Conservation (phyloP, 129 eudicot genomes). For the Artemisia tridentata region DNA sequence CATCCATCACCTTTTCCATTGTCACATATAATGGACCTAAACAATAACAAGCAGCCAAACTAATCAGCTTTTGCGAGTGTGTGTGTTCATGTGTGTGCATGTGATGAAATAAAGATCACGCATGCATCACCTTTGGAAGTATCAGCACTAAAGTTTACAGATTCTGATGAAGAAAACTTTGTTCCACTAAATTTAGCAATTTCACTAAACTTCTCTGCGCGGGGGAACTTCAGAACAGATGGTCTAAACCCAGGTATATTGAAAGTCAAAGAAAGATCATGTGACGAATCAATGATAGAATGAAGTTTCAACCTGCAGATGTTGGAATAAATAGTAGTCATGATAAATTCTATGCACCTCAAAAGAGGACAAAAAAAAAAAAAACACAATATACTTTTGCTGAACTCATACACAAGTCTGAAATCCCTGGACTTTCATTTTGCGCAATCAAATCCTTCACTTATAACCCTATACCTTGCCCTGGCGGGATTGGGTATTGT, state of each 20-base stretch:
- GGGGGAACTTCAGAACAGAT: slow-evolving; percentile 73
- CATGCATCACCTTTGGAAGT: slow-evolving; percentile 44
- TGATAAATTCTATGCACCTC: slow-evolving; percentile 22
- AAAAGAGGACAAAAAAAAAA: neutral
- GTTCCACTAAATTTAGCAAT: slow-evolving; percentile 83
- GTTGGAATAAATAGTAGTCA: slow-evolving; percentile 42
- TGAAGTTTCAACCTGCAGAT: slow-evolving; percentile 84
- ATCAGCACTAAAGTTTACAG: slow-evolving; percentile 54
- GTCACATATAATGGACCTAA: slow-evolving; percentile 73
- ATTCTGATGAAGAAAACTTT: slow-evolving; percentile 69
- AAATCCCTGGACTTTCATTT: too few species aligned
- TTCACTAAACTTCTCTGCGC: slow-evolving; percentile 73
- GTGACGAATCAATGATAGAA: slow-evolving; percentile 90
- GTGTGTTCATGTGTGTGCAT: neutral
- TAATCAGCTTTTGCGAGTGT: slow-evolving; percentile 20
- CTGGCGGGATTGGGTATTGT: too few species aligned
- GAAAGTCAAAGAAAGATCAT: slow-evolving; percentile 71
- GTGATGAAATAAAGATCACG: neutral
- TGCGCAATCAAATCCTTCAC: too few species aligned
- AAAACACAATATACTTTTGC: neutral
- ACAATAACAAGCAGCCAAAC: slow-evolving; percentile 11
- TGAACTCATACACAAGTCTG: too few species aligned
- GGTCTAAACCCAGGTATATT: slow-evolving; percentile 61
- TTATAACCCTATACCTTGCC: too few species aligned
- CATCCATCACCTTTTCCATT: slow-evolving; percentile 88